phyloP scores from a whole-genome alignment of 371 early-diverging fungal genomes.

The Dichotomocladium elegans region DNA sequence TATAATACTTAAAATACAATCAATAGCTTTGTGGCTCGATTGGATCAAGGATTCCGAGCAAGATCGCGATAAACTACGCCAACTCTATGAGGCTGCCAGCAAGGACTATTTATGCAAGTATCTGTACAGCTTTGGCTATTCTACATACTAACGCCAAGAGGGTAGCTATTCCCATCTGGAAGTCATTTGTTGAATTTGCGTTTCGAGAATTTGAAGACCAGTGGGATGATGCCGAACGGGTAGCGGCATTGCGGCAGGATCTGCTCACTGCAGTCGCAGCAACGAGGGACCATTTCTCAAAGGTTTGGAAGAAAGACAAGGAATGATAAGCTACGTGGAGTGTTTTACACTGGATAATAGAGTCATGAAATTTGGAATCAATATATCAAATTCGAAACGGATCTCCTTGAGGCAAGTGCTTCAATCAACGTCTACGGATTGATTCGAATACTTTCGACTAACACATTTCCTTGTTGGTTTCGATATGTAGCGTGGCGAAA shows the following conservation, averaged over 20 bases:
- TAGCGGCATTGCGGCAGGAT: slow-evolving; percentile 36
- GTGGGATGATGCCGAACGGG: slow-evolving; percentile 20
- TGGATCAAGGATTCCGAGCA: slow-evolving; percentile 62
- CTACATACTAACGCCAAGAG: not conserved
- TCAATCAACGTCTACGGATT: not conserved
- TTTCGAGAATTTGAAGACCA: slow-evolving; percentile 21
- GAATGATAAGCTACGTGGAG: not conserved
- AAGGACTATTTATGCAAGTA: slow-evolving; percentile 61
- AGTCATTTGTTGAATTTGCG: slow-evolving; percentile 45
- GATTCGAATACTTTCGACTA: not conserved
- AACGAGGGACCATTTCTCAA: slow-evolving; percentile 42
- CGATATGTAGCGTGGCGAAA: slow-evolving; percentile 5
- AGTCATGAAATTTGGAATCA: slow-evolving; percentile 60
- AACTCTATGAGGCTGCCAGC: slow-evolving; percentile 42
- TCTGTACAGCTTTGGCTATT: not conserved
- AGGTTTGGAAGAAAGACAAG: slow-evolving; percentile 12
- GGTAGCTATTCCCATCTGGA: slow-evolving; percentile 58
- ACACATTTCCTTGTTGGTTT: too few relatives aligned
- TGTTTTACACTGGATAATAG: slow-evolving; percentile 9
- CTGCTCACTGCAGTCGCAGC: slow-evolving; percentile 36
- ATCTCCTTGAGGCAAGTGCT: slow-evolving; percentile 22
- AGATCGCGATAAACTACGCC: slow-evolving; percentile 32
- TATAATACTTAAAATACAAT: not conserved
- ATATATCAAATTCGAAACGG: slow-evolving; percentile 49
- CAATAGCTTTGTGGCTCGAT: slow-evolving; percentile 58